Evolutionary conservation across 768 basidiomycete species (phyloP).

Genomic region (Collybiopsis luxurians): DNA sequence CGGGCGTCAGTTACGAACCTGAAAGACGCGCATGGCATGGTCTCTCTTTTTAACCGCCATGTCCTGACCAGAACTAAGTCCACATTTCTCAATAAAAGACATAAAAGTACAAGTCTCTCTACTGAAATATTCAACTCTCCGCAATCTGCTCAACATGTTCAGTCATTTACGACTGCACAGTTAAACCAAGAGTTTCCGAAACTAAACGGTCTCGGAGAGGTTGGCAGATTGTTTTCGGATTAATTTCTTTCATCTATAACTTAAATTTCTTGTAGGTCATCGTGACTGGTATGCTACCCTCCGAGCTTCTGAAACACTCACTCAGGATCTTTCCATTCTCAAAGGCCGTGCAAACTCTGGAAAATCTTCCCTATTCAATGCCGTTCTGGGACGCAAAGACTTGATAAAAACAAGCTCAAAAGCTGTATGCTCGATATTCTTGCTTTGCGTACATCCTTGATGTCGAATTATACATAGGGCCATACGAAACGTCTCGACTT

Average conservation of each 20-base stretch:
- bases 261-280: not conserved
- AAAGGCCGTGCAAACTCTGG: constrained; percentile 77
- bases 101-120: no score
- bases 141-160: not conserved
- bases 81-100: no score
- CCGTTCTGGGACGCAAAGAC: constrained; percentile 54
- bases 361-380: constrained; percentile 73
- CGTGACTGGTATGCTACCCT: not conserved
- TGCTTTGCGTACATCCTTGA: not conserved
- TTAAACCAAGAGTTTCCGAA: not conserved
- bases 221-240: not conserved
- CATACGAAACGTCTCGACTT: constrained; percentile 73
- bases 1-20: no score
- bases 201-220: not conserved
- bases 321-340: not conserved
- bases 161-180: not conserved
- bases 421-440: constrained; percentile 44
- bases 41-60: no score
- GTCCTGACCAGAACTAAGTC: no score
- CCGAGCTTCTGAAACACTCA: not conserved
- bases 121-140: not conserved
- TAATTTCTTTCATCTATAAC: not conserved
- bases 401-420: constrained; percentile 67
- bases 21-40: no score
- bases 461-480: constrained; percentile 41